Evolutionary conservation across 169 alveolate species (phyloP).

Genomic region (Plasmodium vinckei): DNA sequence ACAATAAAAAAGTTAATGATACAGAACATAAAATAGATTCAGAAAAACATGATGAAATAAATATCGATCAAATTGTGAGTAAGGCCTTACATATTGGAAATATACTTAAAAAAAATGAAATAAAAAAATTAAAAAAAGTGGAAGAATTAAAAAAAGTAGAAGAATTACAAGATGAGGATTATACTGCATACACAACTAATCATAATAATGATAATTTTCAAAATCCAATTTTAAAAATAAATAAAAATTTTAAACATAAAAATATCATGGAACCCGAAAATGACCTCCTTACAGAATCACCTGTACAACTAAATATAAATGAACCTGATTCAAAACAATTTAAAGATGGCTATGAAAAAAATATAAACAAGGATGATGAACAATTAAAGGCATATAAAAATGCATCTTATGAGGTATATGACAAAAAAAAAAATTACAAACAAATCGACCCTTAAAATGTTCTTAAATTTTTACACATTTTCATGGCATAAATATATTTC

Average conservation of each 20-base stretch:
- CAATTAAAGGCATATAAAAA: constrained; percentile 40
- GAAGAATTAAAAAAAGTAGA: neutral
- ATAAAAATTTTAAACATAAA: neutral
- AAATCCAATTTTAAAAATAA: neutral
- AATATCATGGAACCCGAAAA: too few species aligned
- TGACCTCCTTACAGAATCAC: too few species aligned
- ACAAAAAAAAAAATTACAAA: too few species aligned
- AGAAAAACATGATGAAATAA: constrained; percentile 1
- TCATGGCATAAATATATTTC: neutral
- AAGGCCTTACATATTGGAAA: constrained; percentile 64
- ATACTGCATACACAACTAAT: too few species aligned
- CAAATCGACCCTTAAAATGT: too few species aligned
- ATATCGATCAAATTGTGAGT: constrained; percentile 23
- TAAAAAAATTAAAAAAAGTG: constrained; percentile 18
- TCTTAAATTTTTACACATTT: too few species aligned
- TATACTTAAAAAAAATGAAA: constrained; percentile 17
- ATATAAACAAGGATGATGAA: neutral
- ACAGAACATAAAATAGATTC: neutral
- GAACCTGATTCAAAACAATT: neutral
- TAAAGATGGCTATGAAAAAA: constrained; percentile 1
- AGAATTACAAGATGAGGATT: neutral
- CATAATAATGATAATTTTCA: neutral
- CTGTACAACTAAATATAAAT: neutral
- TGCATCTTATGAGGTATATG: constrained; percentile 69
- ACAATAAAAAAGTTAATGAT: neutral